Base-by-base conservation (phyloP, 2,329 filamentous ascomycete genomes). In the Aspergillus ibericus region DNA sequence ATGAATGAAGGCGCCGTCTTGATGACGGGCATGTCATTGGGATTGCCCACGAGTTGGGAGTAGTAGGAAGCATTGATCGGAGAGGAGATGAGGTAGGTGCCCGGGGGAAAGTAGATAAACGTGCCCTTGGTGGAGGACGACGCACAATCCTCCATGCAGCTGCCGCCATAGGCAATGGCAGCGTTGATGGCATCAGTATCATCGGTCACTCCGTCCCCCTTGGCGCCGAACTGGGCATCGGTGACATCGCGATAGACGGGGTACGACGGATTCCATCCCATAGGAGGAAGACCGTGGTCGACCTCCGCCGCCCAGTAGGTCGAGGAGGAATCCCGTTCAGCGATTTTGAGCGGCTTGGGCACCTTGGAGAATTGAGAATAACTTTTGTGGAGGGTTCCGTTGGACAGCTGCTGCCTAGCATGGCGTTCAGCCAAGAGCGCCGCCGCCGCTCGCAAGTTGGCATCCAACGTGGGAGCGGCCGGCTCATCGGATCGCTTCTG, bases 61-160 rank as follows among this genome's bases (percentile, higher is more conserved):
- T 83, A 83, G 71, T 88, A 89, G 65, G 85, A 87, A 65, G 85
- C 80, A 54, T 86, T 80, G 60, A 89, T 85, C 2, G 83, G 78
- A 0, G 75, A 73, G 42, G 80, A 85, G 58, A 87, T 78, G 1
- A 84, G 52, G 62, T 89, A 89, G 0, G 80, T 86, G 44, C 85
- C 85, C 15, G 79, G 77, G 3, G 81, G 83, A 64, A 85, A 84
- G 68, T 85, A 85, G n/a, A 86, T 78, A 20, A 84, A 71, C 2
- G 82, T 82, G 1, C 83, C 83, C 1, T 80, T 81, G 0, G 74
- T 81, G 0, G 83, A 84, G 4, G 25, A 32, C 0, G 38, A 47
- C 12, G 16, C 5, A 79, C 73, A n/a, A 72, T 72, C 35, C 69
- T 56, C 63, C 76, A 76, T 53, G 65, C 77, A 83, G 5, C 81